phyloP scores from a whole-genome alignment of 805 yeast genomes.

The Lachancea meyersii region DNA sequence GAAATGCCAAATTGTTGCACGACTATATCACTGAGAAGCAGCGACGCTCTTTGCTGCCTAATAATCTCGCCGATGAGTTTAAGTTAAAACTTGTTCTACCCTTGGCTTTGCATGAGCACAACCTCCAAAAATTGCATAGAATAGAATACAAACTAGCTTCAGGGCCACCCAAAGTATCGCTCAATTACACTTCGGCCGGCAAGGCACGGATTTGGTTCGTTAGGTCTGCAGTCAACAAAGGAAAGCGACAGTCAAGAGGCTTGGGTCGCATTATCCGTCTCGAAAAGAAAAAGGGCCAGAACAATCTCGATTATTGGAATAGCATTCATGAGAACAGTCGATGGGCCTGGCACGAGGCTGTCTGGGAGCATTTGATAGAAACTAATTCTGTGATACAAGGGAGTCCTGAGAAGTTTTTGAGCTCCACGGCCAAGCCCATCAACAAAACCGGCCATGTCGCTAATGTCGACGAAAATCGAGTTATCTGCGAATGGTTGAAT shows the following conservation, averaged over 20 bases:
- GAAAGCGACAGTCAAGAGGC: conserved; percentile 22
- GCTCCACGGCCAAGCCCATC: not conserved
- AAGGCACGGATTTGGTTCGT: conserved; percentile 28
- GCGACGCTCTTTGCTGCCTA: conserved; percentile 13
- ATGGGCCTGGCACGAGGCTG: conserved; percentile 30
- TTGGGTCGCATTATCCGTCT: conserved; percentile 18
- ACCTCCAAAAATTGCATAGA: conserved; percentile 13
- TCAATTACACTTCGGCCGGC: conserved; percentile 24
- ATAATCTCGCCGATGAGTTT: conserved; percentile 13
- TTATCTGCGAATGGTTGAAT: conserved; percentile 24
- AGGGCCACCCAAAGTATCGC: conserved; percentile 23
- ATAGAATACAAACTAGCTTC: conserved; percentile 18
- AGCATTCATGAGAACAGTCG: conserved; percentile 13
- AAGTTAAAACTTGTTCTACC: conserved; percentile 21
- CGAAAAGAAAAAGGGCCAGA: conserved; percentile 21
- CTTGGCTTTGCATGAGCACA: conserved; percentile 24
- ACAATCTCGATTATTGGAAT: conserved; percentile 15
- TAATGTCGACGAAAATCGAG: too few species aligned
- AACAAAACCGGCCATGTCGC: not conserved
- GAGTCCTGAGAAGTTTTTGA: conserved; percentile 4
- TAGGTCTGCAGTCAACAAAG: conserved; percentile 27
- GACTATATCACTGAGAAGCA: conserved; percentile 17
- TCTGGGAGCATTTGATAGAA: conserved; percentile 26
- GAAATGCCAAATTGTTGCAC: conserved; percentile 15
- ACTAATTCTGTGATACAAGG: conserved; percentile 7